phyloP scores from a whole-genome alignment of 2,329 filamentous ascomycete genomes.

The Thielaviopsis musarum region DNA sequence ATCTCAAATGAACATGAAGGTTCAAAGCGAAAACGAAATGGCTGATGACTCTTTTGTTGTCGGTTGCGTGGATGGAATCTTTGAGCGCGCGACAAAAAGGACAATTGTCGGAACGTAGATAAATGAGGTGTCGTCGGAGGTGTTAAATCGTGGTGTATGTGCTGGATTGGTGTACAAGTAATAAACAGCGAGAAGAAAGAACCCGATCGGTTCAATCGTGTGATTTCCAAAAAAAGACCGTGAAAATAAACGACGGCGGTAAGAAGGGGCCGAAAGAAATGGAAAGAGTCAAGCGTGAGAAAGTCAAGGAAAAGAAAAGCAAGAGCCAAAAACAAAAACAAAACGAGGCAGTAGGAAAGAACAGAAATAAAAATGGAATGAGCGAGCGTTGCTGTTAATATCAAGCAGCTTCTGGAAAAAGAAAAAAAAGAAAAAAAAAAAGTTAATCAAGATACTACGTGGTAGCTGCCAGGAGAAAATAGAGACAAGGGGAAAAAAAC shows the following conservation, averaged over 20 bases:
- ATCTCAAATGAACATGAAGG: not conserved
- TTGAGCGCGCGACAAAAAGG: not conserved
- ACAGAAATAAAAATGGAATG: not conserved
- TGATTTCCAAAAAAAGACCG: not conserved
- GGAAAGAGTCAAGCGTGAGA: not conserved
- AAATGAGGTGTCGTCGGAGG: not conserved
- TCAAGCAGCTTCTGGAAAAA: not conserved
- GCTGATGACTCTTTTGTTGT: too few relatives aligned
- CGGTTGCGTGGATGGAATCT: not conserved
- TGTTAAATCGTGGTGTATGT: too few relatives aligned
- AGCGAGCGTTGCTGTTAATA: not conserved
- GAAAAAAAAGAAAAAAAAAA: conserved; percentile 1
- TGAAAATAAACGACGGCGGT: not conserved
- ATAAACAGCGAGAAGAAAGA: not conserved
- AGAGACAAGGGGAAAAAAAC: not conserved
- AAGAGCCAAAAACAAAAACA: not conserved
- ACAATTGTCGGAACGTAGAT: not conserved
- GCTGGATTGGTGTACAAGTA: not conserved
- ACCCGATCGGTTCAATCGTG: not conserved
- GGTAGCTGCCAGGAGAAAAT: not conserved
- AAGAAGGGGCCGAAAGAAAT: not conserved
- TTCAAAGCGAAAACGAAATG: not conserved
- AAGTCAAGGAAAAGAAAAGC: not conserved
- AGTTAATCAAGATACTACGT: not conserved
- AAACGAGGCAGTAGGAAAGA: not conserved